Conservation (phyloP, 352 stramenopile species). For the Globisporangium lucens region DNA sequence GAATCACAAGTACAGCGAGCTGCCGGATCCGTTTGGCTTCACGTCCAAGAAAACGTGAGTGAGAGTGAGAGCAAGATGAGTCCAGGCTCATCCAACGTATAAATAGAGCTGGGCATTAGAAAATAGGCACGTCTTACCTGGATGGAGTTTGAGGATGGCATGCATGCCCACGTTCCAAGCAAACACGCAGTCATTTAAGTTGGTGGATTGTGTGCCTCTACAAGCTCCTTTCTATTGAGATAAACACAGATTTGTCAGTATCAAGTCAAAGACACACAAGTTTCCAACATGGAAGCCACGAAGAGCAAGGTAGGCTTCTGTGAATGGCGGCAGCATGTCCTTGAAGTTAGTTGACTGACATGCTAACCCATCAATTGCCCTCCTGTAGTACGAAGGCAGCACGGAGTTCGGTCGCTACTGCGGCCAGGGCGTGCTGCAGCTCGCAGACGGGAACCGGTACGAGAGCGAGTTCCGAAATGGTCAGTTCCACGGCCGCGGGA, state of each 20-base stretch:
- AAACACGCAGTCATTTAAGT: neutral
- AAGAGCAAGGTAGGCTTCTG: conserved; percentile 16
- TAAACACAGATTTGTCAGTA: neutral
- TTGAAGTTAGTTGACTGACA: neutral
- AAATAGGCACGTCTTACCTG: conserved; percentile 8
- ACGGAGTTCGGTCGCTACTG: conserved; percentile 61
- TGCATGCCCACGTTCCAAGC: neutral
- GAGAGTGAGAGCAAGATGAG: neutral
- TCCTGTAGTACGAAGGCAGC: conserved; percentile 52
- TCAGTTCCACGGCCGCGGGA: conserved; percentile 74
- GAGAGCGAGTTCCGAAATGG: conserved; percentile 81
- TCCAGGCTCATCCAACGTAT: conserved; percentile 11
- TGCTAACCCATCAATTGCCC: neutral
- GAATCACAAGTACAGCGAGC: conserved; percentile 43
- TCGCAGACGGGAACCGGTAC: conserved; percentile 65
- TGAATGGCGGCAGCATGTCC: neutral
- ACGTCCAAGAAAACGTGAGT: conserved; percentile 40
- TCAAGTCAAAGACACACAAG: neutral
- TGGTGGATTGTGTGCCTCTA: neutral
- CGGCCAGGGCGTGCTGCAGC: conserved; percentile 48
- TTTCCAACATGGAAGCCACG: conserved; percentile 9
- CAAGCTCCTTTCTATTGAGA: neutral
- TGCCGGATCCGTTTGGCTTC: conserved; percentile 69
- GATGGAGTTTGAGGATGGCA: neutral
- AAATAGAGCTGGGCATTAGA: conserved; percentile 6